Percentiles rank a stretch among this genome's conserved stretches.
Conservation (phyloP, 2,329 filamentous ascomycete genomes). For the Cytospora piceae region DNA sequence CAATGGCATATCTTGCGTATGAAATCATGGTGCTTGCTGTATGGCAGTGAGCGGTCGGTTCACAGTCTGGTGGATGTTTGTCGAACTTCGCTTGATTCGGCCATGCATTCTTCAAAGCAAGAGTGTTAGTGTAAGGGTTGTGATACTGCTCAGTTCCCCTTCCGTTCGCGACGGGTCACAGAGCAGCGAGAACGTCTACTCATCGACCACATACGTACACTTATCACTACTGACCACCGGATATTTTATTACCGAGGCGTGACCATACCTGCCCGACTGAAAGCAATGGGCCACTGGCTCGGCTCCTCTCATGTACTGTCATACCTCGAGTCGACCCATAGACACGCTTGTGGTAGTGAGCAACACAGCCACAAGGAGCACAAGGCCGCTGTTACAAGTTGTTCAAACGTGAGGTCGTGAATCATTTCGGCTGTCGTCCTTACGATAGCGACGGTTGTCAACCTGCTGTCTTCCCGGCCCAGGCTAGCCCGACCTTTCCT, state of each 20-base stretch:
- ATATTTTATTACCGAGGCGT: too few species aligned
- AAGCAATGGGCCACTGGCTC: too few species aligned
- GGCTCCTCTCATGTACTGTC: too few species aligned
- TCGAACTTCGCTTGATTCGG: neutral
- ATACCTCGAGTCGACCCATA: too few species aligned
- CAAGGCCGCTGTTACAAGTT: neutral
- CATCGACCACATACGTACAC: too few species aligned
- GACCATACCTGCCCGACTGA: too few species aligned
- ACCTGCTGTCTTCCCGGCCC: neutral
- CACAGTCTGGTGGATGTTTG: neutral
- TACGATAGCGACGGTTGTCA: neutral
- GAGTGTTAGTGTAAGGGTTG: too few species aligned
- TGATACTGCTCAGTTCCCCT: too few species aligned
- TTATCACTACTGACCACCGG: too few species aligned
- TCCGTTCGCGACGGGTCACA: too few species aligned
- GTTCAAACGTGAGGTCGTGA: neutral
- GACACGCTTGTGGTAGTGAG: neutral
- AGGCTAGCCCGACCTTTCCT: neutral
- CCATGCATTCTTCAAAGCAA: neutral
- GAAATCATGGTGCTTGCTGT: neutral
- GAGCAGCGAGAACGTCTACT: too few species aligned
- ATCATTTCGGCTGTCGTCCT: neutral
- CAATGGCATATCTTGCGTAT: constrained; percentile 2
- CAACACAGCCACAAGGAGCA: neutral
- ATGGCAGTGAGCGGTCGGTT: neutral